Evolutionary conservation across 2,329 filamentous ascomycete genomes (phyloP), one percentile per base, ranked within the genome.

Genomic region (Elsinoe fawcettii): DNA sequence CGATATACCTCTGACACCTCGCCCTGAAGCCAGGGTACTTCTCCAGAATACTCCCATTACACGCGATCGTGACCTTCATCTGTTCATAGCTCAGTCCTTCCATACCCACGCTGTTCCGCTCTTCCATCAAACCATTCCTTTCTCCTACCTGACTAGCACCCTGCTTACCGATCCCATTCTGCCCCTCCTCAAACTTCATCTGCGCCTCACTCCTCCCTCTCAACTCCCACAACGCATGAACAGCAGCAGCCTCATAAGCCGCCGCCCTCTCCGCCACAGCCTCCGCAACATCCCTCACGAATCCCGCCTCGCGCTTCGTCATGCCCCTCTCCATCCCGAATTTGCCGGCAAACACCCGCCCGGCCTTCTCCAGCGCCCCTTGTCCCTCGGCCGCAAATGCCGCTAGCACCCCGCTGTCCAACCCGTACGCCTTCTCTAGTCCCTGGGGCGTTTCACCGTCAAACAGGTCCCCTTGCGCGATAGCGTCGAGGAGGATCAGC

Each of bases 21-120:
- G 70, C 71, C 20, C 80, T 74, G 69, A 90, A 92, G 6, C 75
- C 74, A 0, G 88, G 87, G 66, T 91, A 92, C 64, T 85, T 84
- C 70, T 91, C 87, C 54, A 91, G 84, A 51, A 92, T 86, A 25
- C 84, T 87, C 44, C 88, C 88, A 66, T 89, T 90, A 71, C 86
- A 91, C 2, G 86, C 86, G n/a, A 92, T 74, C 39, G 74, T 73
- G 16, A 49, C 54, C 16, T 46, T 43, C 54, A 56, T 34, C n/a
- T 56, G 23, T 14, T 56, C 27, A 6, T 34, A 25, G 32, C 22
- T 25, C 11, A 55, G 37, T 5, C 8, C 2, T 7, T 20, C 2
- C 27, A 46, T 55, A 6, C 37, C 22, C 14, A 41, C 4, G 12
- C 23, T 41, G n/a, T 56, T 36, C 12, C 7, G 25, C 5, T 34